phyloP scores from a whole-genome alignment of 768 basidiomycete genomes.

The Macrolepiota dolichaula region DNA sequence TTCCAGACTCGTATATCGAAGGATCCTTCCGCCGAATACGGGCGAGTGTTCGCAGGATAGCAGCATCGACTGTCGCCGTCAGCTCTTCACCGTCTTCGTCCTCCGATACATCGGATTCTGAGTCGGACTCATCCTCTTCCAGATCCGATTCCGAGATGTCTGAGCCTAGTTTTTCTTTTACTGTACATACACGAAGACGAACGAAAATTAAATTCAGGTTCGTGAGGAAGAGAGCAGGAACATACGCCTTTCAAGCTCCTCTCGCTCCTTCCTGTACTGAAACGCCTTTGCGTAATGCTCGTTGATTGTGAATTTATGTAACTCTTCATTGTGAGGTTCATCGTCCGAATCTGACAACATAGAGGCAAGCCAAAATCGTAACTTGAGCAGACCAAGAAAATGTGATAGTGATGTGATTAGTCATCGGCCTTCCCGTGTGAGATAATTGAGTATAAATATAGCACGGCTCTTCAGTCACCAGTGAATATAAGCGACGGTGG shows the following conservation, averaged over 20 bases:
- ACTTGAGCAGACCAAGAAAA: neutral
- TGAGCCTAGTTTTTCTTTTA: conserved; percentile 86
- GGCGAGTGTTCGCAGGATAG: conserved; percentile 87
- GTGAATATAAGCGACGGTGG: neutral
- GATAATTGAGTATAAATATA: neutral
- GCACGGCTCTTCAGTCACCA: neutral
- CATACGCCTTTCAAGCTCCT: conserved; percentile 77
- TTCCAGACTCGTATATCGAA: conserved; percentile 70
- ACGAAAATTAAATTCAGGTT: neutral
- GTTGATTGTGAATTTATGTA: conserved; percentile 28
- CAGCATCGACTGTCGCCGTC: conserved; percentile 90
- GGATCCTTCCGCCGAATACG: conserved; percentile 83
- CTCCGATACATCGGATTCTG: conserved; percentile 78
- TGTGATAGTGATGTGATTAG: neutral
- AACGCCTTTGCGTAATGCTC: conserved; percentile 69
- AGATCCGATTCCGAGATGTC: conserved; percentile 54
- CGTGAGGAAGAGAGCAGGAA: conserved; percentile 14
- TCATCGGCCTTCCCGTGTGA: neutral
- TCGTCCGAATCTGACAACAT: conserved; percentile 25
- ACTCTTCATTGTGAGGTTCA: conserved; percentile 12
- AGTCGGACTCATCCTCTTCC: conserved; percentile 53
- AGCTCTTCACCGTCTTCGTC: conserved; percentile 95
- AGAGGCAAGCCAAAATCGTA: neutral
- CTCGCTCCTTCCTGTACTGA: conserved; percentile 77
- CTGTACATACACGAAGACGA: conserved; percentile 31